Evolutionary conservation across 2,329 filamentous ascomycete species (phyloP).

Genomic region (Fusarium brevicatenulatum): DNA sequence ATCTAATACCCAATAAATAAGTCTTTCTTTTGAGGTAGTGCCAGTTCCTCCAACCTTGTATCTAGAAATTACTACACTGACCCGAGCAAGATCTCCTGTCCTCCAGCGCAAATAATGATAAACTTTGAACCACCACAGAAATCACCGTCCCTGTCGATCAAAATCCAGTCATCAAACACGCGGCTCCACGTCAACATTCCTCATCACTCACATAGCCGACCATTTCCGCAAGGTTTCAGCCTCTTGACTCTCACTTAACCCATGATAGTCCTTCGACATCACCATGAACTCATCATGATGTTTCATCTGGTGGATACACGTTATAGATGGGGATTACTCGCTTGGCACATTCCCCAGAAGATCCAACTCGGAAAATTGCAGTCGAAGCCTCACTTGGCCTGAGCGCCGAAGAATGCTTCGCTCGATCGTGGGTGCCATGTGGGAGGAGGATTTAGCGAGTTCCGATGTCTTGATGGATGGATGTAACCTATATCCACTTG

Average conservation of each 20-base stretch:
- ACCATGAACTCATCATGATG: not conserved
- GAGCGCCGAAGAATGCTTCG: not conserved
- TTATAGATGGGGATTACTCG: not conserved
- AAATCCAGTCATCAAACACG: not conserved
- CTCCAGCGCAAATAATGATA: not conserved
- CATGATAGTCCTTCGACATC: not conserved
- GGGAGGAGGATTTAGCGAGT: constrained; percentile 2
- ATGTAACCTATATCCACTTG: constrained; percentile 1
- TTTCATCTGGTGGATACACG: not conserved
- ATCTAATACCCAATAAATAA: constrained; percentile 6
- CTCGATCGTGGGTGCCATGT: not conserved
- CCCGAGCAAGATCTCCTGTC: not conserved
- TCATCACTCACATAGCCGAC: not conserved
- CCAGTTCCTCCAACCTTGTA: not conserved
- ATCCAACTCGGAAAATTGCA: not conserved
- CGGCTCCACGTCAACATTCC: not conserved
- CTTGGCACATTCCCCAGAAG: not conserved
- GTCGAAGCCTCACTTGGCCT: not conserved
- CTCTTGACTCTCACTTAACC: not conserved
- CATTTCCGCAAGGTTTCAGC: not conserved
- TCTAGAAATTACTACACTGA: too few relatives aligned
- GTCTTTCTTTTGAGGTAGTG: not conserved
- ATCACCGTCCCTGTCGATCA: not conserved
- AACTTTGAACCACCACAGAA: not conserved
- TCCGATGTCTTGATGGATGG: not conserved